Evolutionary conservation across 768 basidiomycete genomes (phyloP), one percentile per base, ranked within the genome.

Genomic region (Agrocybe chaxingu): DNA sequence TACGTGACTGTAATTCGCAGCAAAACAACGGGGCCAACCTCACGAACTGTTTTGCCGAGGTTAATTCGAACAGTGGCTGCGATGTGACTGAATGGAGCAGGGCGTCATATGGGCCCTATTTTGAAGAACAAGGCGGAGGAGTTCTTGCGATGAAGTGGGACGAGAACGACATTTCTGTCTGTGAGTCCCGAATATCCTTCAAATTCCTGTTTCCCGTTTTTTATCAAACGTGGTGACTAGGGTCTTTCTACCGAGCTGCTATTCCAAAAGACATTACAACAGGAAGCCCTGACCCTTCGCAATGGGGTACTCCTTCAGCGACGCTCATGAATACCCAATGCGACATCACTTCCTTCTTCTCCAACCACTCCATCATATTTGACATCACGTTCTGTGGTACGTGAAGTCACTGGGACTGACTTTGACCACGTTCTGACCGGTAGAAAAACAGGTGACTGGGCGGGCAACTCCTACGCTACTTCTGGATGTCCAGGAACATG

Each of bases 121-220:
- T 93, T 62, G 92, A 93, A 53, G 75, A 77, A 0, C 82, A 81
- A 60, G 81, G 86, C 7, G 92, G 92, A 3, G 92, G 92, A 2
- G 83, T 92, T 2, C 93, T 90, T 62, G 90, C 83, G 1, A 91
- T 92, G 88, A 86, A 87, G 58, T 94, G 92, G 92, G 88, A 92
- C 60, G 78, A 82, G 51, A 75, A 73, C 52, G 82, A 83, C 1
- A 89, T 92, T 50, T 79, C 82, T 37, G 78, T 89, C 55, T 91
- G 89, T 91, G 53, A 64, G 88, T 73, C n/a, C 52, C 6, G 24
- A 29, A 47, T 9, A 33, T 19, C 31, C 3, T 32, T 46, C 16
- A 16, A 16, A 16, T 16, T 4, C 18, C 46, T 50, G 49, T 35
- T 54, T 18, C 4, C 9, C 11, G 19, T 36, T 8, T 36, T 38